Base-by-base conservation (phyloP, 1,139 yeast species). In the Diutina pseudorugosa region DNA sequence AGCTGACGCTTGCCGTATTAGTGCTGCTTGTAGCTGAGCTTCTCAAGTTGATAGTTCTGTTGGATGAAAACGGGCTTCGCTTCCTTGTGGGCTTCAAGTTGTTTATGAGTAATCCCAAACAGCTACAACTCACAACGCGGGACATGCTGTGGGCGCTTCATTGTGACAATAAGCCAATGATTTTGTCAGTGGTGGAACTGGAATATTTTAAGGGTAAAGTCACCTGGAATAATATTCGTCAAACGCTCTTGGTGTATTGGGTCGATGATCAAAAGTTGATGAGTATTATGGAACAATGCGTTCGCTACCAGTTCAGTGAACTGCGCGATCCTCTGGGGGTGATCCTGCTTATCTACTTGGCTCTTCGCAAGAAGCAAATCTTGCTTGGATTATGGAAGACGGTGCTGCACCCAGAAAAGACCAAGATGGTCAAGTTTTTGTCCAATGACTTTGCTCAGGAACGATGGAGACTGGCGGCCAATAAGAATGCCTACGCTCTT, bases 91-190 rank as follows among this genome's bases (percentile, higher is more conserved):
- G 96, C 1, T 80, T 82, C 60, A 83, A 83, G 58, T 70, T 91
- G 51, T 87, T 79, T 60, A 80, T 80, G 57, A 69, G 73, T 50
- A 68, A 73, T 6, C 57, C 65, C n/a, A 72, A 70, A 53, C 76
- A 71, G 56, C 57, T 63, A 11, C 65, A 73, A 1, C 70, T 91
- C 58, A 74, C 83, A 1, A 84, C 85, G 81, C 76, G 97, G 62
- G 98, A 91, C 66, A 77, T 85, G 52, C 77, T 79, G 53, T 91
- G 96, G 94, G 97, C 96, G 0, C 67, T 87, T 41, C 95, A 88
- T 64, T 83, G 93, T 56, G 89, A 83, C 53, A 83, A 85, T 55
- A 86, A 84, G 59, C 91, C 85, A 54, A 64, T 87, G 47, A 62
- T 91, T 27, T 66, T 85, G 20, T 73, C 77, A 43, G 62, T 77